Conservation (phyloP, 441 rosid genomes). For the Erodium chrysanthum region DNA sequence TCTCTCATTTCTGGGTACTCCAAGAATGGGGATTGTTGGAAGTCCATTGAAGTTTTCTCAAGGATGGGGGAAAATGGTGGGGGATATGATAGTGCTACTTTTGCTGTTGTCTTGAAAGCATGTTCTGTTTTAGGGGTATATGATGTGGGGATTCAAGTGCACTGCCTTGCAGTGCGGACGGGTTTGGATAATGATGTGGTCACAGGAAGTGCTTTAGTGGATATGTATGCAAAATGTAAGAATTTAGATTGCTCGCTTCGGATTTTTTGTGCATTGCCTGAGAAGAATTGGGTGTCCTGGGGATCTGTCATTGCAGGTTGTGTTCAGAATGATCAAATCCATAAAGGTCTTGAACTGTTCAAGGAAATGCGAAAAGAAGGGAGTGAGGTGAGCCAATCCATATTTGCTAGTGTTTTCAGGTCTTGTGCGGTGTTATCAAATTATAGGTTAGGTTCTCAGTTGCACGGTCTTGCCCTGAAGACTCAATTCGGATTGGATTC, state of each 20-base stretch:
- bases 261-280: constrained; percentile 20
- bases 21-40: constrained; percentile 38
- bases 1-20: constrained; percentile 68
- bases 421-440: neutral
- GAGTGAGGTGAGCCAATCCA: neutral
- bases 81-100: neutral
- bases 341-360: constrained; percentile 43
- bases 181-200: constrained; percentile 59
- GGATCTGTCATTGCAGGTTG: constrained; percentile 77
- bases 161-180: constrained; percentile 25
- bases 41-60: constrained; percentile 37
- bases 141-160: neutral
- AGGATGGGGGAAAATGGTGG: constrained; percentile 34
- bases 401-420: neutral
- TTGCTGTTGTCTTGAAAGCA: neutral
- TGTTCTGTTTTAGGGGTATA: neutral
- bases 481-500: constrained; percentile 44
- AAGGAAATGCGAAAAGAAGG: neutral
- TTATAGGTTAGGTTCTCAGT: constrained; percentile 1
- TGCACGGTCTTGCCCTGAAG: constrained; percentile 37
- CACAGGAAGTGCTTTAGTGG: constrained; percentile 67
- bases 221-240: constrained; percentile 79
- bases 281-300: constrained; percentile 71
- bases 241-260: constrained; percentile 41
- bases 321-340: constrained; percentile 45